Conservation (phyloP, 2,329 filamentous ascomycete genomes). For the Penicillium sp. region DNA sequence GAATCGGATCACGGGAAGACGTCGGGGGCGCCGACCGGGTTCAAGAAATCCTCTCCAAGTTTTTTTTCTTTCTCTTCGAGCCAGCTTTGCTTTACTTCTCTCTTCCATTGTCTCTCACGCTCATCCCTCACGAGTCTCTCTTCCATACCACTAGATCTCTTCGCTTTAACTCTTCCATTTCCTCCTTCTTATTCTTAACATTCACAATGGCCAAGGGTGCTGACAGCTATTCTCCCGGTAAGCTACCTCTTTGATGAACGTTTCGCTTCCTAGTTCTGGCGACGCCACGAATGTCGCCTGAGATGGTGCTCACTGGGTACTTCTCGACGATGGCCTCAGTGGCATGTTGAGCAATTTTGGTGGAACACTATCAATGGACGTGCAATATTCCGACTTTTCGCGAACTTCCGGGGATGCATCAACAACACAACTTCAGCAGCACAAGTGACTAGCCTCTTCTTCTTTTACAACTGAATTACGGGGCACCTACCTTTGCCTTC, state of each 20-base stretch:
- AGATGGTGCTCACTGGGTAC: slow-evolving; percentile 2
- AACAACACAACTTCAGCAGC: background rate
- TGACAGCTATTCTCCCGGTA: slow-evolving; percentile 50
- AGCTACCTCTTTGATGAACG: slow-evolving; percentile 30
- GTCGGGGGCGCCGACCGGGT: slow-evolving; percentile 31
- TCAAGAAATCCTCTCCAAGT: slow-evolving; percentile 39
- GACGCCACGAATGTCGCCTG: background rate
- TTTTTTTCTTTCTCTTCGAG: slow-evolving; percentile 33
- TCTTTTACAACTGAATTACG: background rate
- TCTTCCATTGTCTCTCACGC: slow-evolving; percentile 25
- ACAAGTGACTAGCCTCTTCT: background rate
- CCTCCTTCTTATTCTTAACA: slow-evolving; percentile 28
- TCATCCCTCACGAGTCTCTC: slow-evolving; percentile 23
- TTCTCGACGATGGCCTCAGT: background rate
- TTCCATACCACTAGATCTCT: slow-evolving; percentile 34
- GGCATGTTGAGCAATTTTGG: background rate
- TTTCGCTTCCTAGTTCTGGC: slow-evolving; percentile 6
- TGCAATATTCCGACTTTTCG: background rate
- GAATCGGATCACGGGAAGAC: slow-evolving; percentile 39
- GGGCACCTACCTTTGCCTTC: background rate
- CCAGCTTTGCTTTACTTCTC: slow-evolving; percentile 21
- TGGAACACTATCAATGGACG: background rate
- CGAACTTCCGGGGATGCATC: background rate
- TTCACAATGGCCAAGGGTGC: slow-evolving; percentile 51
- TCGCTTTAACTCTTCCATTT: slow-evolving; percentile 18